Conservation (phyloP, 805 yeast species). For the Candida vaughaniae region DNA sequence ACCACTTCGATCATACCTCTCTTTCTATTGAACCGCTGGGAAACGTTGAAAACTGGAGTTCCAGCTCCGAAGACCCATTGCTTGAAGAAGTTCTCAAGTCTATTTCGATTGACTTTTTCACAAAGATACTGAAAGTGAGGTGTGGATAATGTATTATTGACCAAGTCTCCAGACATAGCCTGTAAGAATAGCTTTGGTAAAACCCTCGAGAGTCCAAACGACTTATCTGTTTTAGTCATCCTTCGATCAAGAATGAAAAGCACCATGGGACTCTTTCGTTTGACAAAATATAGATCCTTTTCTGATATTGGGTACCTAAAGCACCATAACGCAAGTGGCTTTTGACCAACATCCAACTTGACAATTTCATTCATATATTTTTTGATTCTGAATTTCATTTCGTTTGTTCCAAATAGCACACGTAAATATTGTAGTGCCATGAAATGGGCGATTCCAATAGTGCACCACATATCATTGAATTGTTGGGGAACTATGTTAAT, state of each 20-base stretch:
- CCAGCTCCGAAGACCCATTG: conserved; percentile 94
- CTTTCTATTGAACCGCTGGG: conserved; percentile 91
- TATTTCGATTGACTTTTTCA: conserved; percentile 88
- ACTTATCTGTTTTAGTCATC: conserved; percentile 94
- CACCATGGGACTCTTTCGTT: conserved; percentile 82
- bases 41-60: conserved; percentile 81
- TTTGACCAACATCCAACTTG: conserved; percentile 70
- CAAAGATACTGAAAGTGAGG: conserved; percentile 89
- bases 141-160: conserved; percentile 73
- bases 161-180: conserved; percentile 92
- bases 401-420: conserved; percentile 78
- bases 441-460: conserved; percentile 77
- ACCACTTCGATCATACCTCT: conserved; percentile 93
- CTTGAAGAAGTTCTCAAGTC: conserved; percentile 77
- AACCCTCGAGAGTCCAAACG: conserved; percentile 88
- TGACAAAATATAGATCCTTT: conserved; percentile 64
- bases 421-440: conserved; percentile 76
- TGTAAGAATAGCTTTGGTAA: conserved; percentile 88
- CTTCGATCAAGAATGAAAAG: conserved; percentile 81
- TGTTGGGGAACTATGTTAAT: conserved; percentile 81
- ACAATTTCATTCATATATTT: conserved; percentile 64
- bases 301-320: conserved; percentile 62
- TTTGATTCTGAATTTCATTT: conserved; percentile 70
- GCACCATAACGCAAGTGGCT: conserved; percentile 76
- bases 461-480: conserved; percentile 84